Evolutionary conservation across 306 rosid species (phyloP).

Genomic region (Ormosia semicastrata): DNA sequence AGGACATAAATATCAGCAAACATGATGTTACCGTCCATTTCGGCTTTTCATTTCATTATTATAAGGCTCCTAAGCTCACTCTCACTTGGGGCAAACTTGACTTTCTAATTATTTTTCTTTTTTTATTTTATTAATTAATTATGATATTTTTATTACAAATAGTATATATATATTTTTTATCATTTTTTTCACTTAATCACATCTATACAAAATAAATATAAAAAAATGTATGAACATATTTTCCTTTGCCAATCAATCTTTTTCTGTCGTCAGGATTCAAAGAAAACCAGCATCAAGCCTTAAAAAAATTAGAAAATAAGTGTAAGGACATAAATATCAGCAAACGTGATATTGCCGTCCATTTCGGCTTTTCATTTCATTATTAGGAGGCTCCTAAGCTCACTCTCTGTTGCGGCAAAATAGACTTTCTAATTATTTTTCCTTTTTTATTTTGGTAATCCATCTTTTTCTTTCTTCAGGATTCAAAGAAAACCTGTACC

Average conservation of each 20-base stretch:
- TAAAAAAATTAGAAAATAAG: neutral
- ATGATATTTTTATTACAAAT: too few species aligned
- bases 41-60: neutral
- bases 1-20: neutral
- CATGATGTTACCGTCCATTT: constrained; percentile 1
- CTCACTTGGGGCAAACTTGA: neutral
- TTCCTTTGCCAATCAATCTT: neutral
- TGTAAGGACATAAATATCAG: neutral
- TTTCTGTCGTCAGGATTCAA: neutral
- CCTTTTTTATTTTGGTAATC: neutral
- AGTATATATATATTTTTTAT: too few species aligned
- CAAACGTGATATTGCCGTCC: neutral
- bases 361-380: neutral
- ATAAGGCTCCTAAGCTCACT: neutral
- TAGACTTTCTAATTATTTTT: neutral
- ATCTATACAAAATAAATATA: too few species aligned
- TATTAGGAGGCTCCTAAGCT: neutral
- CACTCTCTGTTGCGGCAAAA: neutral
- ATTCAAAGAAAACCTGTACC: neutral
- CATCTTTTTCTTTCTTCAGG: neutral
- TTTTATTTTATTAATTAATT: too few species aligned
- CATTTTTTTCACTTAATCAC: too few species aligned
- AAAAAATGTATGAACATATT: too few species aligned
- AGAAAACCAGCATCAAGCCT: neutral
- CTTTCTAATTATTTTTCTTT: neutral